These are phyloP conservation scores for Macrophomina phaseolina DNA, from an alignment of 2,329 filamentous ascomycete species.

Conservation along the genomic window DNA sequence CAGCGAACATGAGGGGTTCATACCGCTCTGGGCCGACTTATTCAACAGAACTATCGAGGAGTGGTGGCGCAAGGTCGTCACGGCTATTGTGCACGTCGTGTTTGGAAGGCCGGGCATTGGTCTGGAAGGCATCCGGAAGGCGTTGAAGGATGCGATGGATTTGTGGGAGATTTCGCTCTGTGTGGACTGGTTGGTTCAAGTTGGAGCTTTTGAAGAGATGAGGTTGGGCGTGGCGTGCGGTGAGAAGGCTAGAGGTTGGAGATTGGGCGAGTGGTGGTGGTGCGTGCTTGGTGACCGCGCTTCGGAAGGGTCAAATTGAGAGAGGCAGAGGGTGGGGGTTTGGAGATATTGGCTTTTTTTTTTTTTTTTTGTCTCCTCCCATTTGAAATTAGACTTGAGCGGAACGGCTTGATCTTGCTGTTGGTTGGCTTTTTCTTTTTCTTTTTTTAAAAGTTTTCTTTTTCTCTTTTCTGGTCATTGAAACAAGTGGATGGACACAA, in stretches of 20 bases:
- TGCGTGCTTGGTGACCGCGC: background rate
- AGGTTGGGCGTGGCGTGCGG: constrained; percentile 49
- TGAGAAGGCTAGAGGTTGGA: constrained; percentile 34
- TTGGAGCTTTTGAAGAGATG: constrained; percentile 39
- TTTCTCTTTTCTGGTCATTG: no score
- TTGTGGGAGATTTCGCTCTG: constrained; percentile 28
- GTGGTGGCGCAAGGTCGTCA: constrained; percentile 69
- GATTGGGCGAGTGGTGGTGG: constrained; percentile 28
- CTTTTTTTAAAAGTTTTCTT: no score
- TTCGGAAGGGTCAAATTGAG: background rate
- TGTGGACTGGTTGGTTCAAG: constrained; percentile 30
- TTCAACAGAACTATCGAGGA: constrained; percentile 62
- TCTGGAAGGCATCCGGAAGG: constrained; percentile 36
- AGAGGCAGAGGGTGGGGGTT: background rate
- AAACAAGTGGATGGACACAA: no score
- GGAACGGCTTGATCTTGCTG: no score
- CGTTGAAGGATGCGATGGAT: constrained; percentile 38
- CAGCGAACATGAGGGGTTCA: constrained; percentile 49
- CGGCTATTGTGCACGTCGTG: constrained; percentile 66
- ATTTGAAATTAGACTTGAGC: no score
- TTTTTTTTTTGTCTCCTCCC: no score
- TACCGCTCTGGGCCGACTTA: constrained; percentile 77
- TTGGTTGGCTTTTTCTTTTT: no score
- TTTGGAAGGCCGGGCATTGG: constrained; percentile 63
- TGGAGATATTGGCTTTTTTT: background rate